Conservation (phyloP, 805 yeast genomes). For the Sugiyamaella lignohabitans region DNA sequence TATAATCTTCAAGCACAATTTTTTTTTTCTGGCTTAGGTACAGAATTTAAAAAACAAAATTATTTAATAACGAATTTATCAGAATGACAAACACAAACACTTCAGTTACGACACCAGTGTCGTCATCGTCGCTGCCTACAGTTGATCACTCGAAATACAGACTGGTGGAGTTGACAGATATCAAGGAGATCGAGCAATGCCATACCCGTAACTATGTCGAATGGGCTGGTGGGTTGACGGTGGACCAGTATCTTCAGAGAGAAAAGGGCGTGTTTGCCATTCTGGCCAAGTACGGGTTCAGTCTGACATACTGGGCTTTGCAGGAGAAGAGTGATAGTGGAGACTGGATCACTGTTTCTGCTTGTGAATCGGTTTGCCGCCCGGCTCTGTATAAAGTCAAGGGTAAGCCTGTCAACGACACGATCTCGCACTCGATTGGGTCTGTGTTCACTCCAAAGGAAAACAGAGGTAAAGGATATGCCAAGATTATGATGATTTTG, state of each 20-base stretch:
- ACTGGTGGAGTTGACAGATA: constrained; percentile 13
- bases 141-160: not conserved
- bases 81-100: not conserved
- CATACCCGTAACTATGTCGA: constrained; percentile 19
- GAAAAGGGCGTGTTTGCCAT: constrained; percentile 20
- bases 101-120: too few relatives aligned
- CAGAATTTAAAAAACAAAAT: not conserved
- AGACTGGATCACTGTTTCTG: constrained; percentile 33
- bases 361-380: constrained; percentile 42
- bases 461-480: constrained; percentile 52
- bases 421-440: constrained; percentile 38
- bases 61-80: too few relatives aligned
- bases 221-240: constrained; percentile 26
- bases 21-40: too few relatives aligned
- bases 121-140: not conserved
- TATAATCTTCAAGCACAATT: too few relatives aligned
- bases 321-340: constrained; percentile 26
- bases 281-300: constrained; percentile 15
- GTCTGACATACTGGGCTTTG: constrained; percentile 26
- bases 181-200: constrained; percentile 15
- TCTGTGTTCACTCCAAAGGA: constrained; percentile 49
- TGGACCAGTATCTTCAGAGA: constrained; percentile 24
- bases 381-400: constrained; percentile 25
- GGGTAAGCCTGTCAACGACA: constrained; percentile 17
- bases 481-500: constrained; percentile 39